phyloP scores from a whole-genome alignment of 2,329 filamentous ascomycete genomes.

The Fusarium subglutinans region DNA sequence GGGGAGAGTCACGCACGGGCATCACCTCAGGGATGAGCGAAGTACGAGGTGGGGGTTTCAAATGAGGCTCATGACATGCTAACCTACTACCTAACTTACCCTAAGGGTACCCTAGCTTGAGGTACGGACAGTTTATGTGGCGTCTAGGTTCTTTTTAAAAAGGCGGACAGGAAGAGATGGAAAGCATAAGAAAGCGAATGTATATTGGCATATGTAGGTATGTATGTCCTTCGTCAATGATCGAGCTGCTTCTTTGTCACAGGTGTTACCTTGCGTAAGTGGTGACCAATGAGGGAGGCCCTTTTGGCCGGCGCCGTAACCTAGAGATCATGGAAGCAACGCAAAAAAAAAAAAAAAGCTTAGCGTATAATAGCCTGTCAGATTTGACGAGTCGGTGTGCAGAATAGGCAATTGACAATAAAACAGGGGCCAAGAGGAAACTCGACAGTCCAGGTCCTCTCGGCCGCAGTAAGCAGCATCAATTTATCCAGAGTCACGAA shows the following conservation, averaged over 20 bases:
- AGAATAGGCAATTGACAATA: slow-evolving; percentile 19
- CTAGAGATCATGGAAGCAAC: neutral
- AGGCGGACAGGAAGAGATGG: neutral
- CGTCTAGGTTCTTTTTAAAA: neutral
- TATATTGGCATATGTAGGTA: neutral
- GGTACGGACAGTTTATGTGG: neutral
- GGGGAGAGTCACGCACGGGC: neutral
- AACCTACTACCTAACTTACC: neutral
- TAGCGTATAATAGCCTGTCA: slow-evolving; percentile 3
- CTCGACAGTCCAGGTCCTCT: neutral
- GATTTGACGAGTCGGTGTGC: slow-evolving; percentile 30
- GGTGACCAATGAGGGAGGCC: no score
- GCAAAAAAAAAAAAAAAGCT: neutral
- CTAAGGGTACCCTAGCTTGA: neutral
- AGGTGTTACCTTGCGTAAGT: neutral
- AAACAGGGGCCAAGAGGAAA: neutral
- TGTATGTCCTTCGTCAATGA: neutral
- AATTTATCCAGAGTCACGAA: neutral
- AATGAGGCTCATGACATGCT: neutral
- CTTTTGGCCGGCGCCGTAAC: neutral
- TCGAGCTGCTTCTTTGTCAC: neutral
- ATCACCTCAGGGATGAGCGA: neutral
- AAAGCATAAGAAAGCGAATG: neutral
- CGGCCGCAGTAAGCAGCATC: neutral
- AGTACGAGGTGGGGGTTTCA: slow-evolving; percentile 13